Conservation (phyloP, 2,329 filamentous ascomycete species). For the Cladosporium cucumerinum region DNA sequence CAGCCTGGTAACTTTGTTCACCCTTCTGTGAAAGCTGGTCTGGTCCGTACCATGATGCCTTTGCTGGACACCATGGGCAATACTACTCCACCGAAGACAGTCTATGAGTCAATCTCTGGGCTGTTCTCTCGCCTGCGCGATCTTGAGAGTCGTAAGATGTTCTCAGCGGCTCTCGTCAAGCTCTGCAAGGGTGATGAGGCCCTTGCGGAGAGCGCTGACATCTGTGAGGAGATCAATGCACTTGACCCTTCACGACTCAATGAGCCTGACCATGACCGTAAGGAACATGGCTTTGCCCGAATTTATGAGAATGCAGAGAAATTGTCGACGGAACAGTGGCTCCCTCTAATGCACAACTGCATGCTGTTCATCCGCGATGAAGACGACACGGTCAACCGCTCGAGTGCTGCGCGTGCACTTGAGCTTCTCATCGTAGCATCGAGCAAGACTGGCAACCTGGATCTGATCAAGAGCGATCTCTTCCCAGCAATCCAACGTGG, state of each 20-base stretch:
- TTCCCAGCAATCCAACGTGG: conserved; percentile 37
- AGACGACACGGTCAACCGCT: conserved; percentile 81
- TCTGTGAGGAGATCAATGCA: conserved; percentile 80
- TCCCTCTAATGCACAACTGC: conserved; percentile 83
- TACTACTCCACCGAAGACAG: conserved; percentile 41
- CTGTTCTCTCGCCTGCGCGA: conserved; percentile 92
- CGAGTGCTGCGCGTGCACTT: conserved; percentile 77
- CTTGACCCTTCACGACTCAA: conserved; percentile 70
- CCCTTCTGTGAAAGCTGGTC: conserved; percentile 74
- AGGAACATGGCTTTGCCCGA: conserved; percentile 69
- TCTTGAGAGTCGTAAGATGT: conserved; percentile 66
- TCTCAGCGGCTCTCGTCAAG: conserved; percentile 69
- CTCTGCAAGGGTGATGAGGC: conserved; percentile 64
- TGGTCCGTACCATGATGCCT: conserved; percentile 75
- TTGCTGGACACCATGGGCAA: conserved; percentile 47
- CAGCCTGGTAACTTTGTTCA: conserved; percentile 82
- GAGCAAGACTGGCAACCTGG: conserved; percentile 48
- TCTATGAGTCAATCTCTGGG: conserved; percentile 72
- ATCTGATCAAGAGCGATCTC: conserved; percentile 47
- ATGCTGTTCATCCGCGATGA: conserved; percentile 81
- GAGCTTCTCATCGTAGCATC: conserved; percentile 64
- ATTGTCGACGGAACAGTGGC: conserved; percentile 74
- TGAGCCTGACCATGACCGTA: conserved; percentile 82
- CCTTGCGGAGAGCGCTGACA: conserved; percentile 59
- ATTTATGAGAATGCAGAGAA: conserved; percentile 64